These are phyloP conservation scores for Blastomyces gilchristii DNA, from an alignment of 2,329 filamentous ascomycete genomes.

Conservation along the genomic window DNA sequence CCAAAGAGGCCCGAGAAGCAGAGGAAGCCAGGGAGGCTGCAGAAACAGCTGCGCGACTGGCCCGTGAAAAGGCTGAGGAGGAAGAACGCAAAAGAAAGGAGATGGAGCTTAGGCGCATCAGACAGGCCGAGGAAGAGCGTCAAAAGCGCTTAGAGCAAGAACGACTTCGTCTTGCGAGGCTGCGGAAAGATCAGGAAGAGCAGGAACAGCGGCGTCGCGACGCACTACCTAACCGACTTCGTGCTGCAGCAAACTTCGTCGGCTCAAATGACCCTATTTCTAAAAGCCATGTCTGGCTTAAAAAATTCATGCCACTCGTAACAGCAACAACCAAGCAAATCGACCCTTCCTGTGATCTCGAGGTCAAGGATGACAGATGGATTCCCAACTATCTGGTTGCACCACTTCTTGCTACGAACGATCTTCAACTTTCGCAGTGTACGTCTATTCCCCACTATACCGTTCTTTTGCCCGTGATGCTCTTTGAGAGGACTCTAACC, in stretches of 20 bases:
- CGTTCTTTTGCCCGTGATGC: neutral
- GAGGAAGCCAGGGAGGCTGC: constrained; percentile 18
- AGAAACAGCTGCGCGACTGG: constrained; percentile 27
- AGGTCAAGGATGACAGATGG: constrained; percentile 37
- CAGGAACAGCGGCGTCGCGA: constrained; percentile 38
- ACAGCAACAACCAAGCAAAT: constrained; percentile 37
- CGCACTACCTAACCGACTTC: constrained; percentile 37
- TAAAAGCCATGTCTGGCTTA: constrained; percentile 35
- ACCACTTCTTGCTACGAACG: constrained; percentile 40
- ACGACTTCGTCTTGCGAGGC: constrained; percentile 33
- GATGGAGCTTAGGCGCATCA: constrained; percentile 33
- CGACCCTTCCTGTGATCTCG: constrained; percentile 28
- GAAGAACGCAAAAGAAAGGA: constrained; percentile 28
- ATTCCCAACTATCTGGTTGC: constrained; percentile 42
- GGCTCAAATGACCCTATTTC: constrained; percentile 34
- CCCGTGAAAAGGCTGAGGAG: constrained; percentile 33
- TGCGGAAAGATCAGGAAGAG: constrained; percentile 37
- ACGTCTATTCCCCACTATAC: constrained; percentile 12
- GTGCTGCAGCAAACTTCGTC: constrained; percentile 36
- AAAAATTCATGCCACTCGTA: constrained; percentile 38
- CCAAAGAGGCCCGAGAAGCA: constrained; percentile 23
- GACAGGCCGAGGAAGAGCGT: constrained; percentile 39
- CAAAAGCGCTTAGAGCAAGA: constrained; percentile 36
- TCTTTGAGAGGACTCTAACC: constrained; percentile 11
- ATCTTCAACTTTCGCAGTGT: constrained; percentile 40